Conservation (phyloP, 768 basidiomycete genomes). For the Mycena indigotica region DNA sequence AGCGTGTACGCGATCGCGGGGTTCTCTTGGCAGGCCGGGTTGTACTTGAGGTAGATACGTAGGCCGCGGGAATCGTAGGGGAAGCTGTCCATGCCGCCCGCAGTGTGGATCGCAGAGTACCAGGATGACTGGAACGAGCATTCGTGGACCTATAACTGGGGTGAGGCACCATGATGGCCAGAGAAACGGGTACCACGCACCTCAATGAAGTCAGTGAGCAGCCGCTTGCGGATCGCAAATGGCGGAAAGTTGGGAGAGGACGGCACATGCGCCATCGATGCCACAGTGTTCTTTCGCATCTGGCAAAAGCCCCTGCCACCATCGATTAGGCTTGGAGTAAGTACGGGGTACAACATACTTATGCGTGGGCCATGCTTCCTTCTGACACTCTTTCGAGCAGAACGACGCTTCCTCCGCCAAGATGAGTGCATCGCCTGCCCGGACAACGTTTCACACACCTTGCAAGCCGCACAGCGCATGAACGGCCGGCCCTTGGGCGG, state of each 20-base stretch:
- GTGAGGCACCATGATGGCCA: background rate
- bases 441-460: no score
- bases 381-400: constrained; percentile 17
- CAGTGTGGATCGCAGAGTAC: constrained; percentile 5
- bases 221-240: constrained; percentile 8
- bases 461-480: constrained; percentile 7
- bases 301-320: constrained; percentile 3
- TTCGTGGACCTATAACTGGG: constrained; percentile 7
- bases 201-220: constrained; percentile 18
- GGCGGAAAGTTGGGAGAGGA: constrained; percentile 9
- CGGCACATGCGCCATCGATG: constrained; percentile 2
- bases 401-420: constrained; percentile 17
- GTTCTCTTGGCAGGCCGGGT: constrained; percentile 14
- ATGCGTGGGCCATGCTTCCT: constrained; percentile 11
- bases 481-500: constrained; percentile 6
- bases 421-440: no score
- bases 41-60: constrained; percentile 4
- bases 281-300: constrained; percentile 3
- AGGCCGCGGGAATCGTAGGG: constrained; percentile 1
- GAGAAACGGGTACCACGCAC: background rate
- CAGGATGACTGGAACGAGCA: constrained; percentile 7
- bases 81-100: constrained; percentile 14
- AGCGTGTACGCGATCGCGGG: constrained; percentile 9
- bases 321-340: background rate
- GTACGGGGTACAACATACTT: constrained; percentile 2